Evolutionary conservation across 2,329 filamentous ascomycete species (phyloP).

Genomic region (Cladosporium velox): DNA sequence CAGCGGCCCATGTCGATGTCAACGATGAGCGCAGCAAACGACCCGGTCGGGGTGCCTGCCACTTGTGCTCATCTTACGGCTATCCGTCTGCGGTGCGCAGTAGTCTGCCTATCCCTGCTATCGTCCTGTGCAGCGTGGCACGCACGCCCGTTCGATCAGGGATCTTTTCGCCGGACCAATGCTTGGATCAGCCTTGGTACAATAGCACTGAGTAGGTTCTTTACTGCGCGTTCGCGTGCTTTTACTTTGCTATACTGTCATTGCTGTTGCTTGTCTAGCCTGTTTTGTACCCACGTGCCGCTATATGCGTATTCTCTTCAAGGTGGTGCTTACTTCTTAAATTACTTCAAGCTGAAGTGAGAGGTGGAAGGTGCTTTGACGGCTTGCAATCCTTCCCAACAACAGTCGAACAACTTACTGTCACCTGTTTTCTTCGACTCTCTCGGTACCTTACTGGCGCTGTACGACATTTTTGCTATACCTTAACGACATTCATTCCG

Average conservation of each 20-base stretch:
- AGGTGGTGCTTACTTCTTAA: slow-evolving; percentile 10
- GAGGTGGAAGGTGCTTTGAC: slow-evolving; percentile 6
- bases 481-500: slow-evolving; percentile 19
- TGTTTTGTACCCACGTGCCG: background rate
- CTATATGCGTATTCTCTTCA: background rate
- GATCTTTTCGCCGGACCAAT: slow-evolving; percentile 1
- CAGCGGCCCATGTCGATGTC: background rate
- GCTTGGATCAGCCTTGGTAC: slow-evolving; percentile 8
- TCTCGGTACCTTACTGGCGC: background rate
- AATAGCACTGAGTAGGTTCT: background rate
- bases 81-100: background rate
- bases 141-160: background rate
- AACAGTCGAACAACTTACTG: background rate
- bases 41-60: background rate
- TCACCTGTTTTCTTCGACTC: background rate
- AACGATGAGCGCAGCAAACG: background rate
- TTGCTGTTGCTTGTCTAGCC: background rate
- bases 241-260: background rate
- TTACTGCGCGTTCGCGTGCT: slow-evolving; percentile 10
- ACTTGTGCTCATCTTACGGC: background rate
- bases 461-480: background rate
- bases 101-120: background rate
- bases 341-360: background rate
- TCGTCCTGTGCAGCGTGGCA: background rate
- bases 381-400: slow-evolving; percentile 1